Percentiles rank a stretch among this genome's conserved stretches.
These are phyloP conservation scores for Diddensiella santjacobensis DNA, from an alignment of 805 yeast genomes.

Conservation along the genomic window DNA sequence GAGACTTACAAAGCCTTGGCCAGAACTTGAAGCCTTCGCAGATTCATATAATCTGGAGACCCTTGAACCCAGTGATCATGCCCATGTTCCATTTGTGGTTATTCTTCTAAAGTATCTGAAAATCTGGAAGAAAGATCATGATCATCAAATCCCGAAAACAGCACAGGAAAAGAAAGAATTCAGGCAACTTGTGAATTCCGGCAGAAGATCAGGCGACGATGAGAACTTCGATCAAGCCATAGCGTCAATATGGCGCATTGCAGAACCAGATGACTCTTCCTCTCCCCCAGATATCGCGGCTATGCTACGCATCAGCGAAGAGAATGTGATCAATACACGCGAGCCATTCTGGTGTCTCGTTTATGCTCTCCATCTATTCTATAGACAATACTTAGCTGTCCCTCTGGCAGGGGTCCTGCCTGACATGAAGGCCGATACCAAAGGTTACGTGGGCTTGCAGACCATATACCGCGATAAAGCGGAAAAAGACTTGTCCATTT, in stretches of 20 bases:
- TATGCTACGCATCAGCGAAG: too few relatives aligned
- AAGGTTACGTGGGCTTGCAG: constrained; percentile 55
- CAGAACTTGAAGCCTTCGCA: constrained; percentile 50
- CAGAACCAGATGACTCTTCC: too few relatives aligned
- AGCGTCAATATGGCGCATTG: constrained; percentile 43
- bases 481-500: constrained; percentile 41
- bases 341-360: constrained; percentile 59
- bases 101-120: constrained; percentile 54
- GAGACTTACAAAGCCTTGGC: constrained; percentile 69
- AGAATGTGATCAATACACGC: constrained; percentile 16
- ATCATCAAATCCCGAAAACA: constrained; percentile 32
- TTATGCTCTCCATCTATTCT: constrained; percentile 51
- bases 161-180: constrained; percentile 40
- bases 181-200: constrained; percentile 36
- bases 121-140: constrained; percentile 35
- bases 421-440: constrained; percentile 82
- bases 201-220: constrained; percentile 38
- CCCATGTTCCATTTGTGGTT: constrained; percentile 68
- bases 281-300: constrained; percentile 27
- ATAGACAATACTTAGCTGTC: constrained; percentile 34
- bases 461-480: constrained; percentile 56
- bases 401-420: constrained; percentile 77
- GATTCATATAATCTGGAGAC: constrained; percentile 47
- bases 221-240: constrained; percentile 54
- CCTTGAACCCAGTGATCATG: constrained; percentile 41